These are phyloP conservation scores for Schrenkiella parvula DNA, from an alignment of 345 rosid species.

Conservation along the genomic window DNA sequence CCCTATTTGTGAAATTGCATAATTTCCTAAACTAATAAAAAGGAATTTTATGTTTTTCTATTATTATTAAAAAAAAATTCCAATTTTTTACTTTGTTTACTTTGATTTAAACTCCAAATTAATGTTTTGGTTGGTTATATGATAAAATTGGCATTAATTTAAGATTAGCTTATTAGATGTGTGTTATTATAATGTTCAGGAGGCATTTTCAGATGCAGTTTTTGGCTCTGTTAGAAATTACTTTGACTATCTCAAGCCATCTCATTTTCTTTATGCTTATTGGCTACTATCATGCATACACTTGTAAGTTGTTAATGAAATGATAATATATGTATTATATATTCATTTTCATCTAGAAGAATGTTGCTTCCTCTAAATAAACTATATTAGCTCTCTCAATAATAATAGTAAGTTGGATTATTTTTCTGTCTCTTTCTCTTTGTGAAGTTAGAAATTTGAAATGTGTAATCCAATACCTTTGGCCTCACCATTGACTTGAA, in stretches of 20 bases:
- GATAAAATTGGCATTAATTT: background rate
- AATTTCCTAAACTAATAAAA: background rate
- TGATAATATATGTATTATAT: conserved; percentile 20
- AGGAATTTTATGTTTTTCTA: background rate
- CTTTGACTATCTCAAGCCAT: conserved; percentile 31
- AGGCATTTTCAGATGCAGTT: conserved; percentile 8
- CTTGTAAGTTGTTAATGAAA: conserved; percentile 27
- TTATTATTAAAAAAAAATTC: background rate
- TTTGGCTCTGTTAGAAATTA: conserved; percentile 19
- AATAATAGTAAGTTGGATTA: conserved; percentile 3
- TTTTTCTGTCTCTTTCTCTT: background rate
- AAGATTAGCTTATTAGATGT: conserved; percentile 3
- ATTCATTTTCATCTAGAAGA: conserved; percentile 38
- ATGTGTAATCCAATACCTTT: conserved; percentile 9
- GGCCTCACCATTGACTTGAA: conserved; percentile 30
- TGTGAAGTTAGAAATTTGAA: conserved; percentile 1
- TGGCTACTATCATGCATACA: conserved; percentile 21
- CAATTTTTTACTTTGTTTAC: background rate
- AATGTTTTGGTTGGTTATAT: background rate
- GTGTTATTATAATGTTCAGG: conserved; percentile 7
- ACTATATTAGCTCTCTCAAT: background rate
- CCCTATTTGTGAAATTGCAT: background rate
- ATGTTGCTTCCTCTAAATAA: conserved; percentile 24
- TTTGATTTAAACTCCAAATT: background rate
- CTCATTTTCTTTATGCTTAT: conserved; percentile 1